Base-by-base conservation (phyloP, 176 grass and related monocot genomes). In the Triticum urartu region DNA sequence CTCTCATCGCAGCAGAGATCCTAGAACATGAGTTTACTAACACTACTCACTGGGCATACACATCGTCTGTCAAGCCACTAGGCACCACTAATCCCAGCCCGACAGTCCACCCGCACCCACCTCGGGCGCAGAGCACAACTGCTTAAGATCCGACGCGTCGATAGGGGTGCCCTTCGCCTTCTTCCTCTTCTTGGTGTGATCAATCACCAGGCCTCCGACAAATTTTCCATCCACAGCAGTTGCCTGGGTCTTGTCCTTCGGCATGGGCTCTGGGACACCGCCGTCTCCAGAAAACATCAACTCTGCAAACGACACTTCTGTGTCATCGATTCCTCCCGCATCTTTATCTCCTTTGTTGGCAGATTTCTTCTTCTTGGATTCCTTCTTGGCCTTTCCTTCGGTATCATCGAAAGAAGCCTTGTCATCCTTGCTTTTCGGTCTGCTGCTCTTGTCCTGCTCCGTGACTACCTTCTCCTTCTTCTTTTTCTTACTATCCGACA, bases 111-210 rank as follows among this genome's bases (percentile, higher is more conserved):
- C 95, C 43, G 82, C 18, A 26, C 93, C 95, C 9, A 94, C 78
- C 20, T 95, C 96, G 0, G 89, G 74, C 9, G 81, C 54, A 28
- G 78, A 64, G 56, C 90, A 87, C 66, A 95, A 17, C 18, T 86
- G 62, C 88, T 92, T 70, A 87, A 94, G 81, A 35, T 79, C 79
- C 22, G 84, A 79, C 7, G 86, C 63, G 12, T 83, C 93, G 1
- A 88, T 39, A 38, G 54, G 63, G n/a, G 5, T 65, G 10, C 72
- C 72, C 80, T 86, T 89, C 5, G 64, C 28, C 73, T 89, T 92
- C 89, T 90, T 95, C 66, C 85, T 95, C 87, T 84, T 98, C 84
- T 91, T 98, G 22, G 82, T 86, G 86, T 95, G 89, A 89, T 98
- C 89, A 64, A 98, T 76, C 26, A 95, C 91, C 39, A 98, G 71